phyloP scores from a whole-genome alignment of 371 early-diverging fungal species.

The Lichtheimia hyalospora region DNA sequence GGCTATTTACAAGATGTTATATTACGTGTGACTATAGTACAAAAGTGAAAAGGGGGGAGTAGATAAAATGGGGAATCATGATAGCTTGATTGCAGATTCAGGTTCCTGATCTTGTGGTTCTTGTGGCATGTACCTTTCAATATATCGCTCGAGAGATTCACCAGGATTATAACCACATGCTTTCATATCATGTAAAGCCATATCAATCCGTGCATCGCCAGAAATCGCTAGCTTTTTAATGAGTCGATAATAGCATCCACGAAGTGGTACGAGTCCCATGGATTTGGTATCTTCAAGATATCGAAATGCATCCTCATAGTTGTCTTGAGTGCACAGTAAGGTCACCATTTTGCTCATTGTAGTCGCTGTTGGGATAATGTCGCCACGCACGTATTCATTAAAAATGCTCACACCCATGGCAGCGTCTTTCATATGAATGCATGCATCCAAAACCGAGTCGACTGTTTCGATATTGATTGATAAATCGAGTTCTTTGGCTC shows the following conservation, averaged over 20 bases:
- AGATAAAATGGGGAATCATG: too few species aligned
- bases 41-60: too few species aligned
- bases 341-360: slow-evolving; percentile 64
- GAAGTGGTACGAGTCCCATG: slow-evolving; percentile 55
- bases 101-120: background rate
- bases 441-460: slow-evolving; percentile 60
- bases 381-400: slow-evolving; percentile 2
- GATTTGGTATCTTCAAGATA: slow-evolving; percentile 77
- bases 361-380: slow-evolving; percentile 37
- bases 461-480: slow-evolving; percentile 56
- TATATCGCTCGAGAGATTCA: slow-evolving; percentile 8
- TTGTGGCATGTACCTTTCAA: slow-evolving; percentile 4
- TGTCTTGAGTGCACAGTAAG: slow-evolving; percentile 51
- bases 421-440: slow-evolving; percentile 46
- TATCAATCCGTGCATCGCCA: slow-evolving; percentile 62
- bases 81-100: too few species aligned
- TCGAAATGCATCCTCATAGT: slow-evolving; percentile 76
- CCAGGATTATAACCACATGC: slow-evolving; percentile 52
- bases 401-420: slow-evolving; percentile 49
- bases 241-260: slow-evolving; percentile 58
- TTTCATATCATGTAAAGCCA: slow-evolving; percentile 72
- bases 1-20: too few species aligned
- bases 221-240: slow-evolving; percentile 60
- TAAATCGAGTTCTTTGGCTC: slow-evolving; percentile 33
- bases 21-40: too few species aligned